Conservation (phyloP, 306 rosid species). For the Gastrolobium villosum region DNA sequence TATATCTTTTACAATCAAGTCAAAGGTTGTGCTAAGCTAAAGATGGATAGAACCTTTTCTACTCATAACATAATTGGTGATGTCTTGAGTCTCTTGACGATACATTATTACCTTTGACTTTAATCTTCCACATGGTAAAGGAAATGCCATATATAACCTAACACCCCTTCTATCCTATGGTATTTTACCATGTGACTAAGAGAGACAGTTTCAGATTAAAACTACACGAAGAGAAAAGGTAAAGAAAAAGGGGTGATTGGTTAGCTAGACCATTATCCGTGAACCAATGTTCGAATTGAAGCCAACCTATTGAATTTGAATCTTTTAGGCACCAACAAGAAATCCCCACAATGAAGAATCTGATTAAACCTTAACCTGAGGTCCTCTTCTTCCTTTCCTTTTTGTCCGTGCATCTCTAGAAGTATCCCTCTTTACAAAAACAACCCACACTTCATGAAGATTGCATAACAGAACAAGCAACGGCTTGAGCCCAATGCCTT, state of each 20-base stretch:
- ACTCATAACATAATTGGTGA: constrained; percentile 4
- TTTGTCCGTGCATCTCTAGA: constrained; percentile 50
- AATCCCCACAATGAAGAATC: background rate
- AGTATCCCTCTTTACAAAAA: constrained; percentile 41
- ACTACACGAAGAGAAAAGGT: constrained; percentile 9
- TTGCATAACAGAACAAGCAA: constrained; percentile 95
- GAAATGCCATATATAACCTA: background rate
- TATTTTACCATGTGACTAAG: constrained; percentile 10
- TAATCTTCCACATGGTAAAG: constrained; percentile 1
- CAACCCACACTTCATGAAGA: constrained; percentile 49
- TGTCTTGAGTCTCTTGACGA: constrained; percentile 22
- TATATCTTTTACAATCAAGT: constrained; percentile 34
- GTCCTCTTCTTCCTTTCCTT: background rate
- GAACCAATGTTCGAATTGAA: constrained; percentile 36
- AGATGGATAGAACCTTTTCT: constrained; percentile 30
- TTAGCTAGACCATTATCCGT: constrained; percentile 29
- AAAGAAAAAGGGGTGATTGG: background rate
- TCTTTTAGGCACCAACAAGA: constrained; percentile 13
- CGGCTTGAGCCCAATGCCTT: constrained; percentile 99
- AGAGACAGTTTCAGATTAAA: constrained; percentile 13
- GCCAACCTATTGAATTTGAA: background rate
- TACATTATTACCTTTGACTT: constrained; percentile 16
- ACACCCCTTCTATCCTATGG: constrained; percentile 1
- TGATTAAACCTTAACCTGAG: background rate
- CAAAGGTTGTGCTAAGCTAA: constrained; percentile 47